Evolutionary conservation across 495 filamentous ascomycete genomes (phyloP).

Genomic region (Lasiosphaeria ovina): DNA sequence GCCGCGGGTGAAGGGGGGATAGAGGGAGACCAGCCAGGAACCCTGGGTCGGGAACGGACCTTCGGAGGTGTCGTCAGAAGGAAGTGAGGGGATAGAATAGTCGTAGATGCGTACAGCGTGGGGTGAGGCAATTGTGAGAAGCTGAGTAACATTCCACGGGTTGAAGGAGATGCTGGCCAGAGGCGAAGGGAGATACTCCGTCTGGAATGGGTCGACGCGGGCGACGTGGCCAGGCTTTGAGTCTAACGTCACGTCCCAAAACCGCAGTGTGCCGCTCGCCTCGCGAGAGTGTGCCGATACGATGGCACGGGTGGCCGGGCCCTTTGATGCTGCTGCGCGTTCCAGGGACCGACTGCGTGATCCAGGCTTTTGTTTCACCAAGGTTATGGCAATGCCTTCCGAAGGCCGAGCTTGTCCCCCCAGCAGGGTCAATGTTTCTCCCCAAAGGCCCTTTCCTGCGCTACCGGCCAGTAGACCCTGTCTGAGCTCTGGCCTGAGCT

Average conservation of each 20-base stretch:
- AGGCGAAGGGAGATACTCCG: conserved; percentile 61
- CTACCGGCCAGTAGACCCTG: conserved; percentile 41
- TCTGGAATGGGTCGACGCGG: conserved; percentile 59
- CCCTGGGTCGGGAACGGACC: conserved; percentile 51
- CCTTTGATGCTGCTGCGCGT: conserved; percentile 20
- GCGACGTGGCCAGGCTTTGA: conserved; percentile 32
- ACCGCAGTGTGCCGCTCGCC: conserved; percentile 54
- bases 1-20: conserved; percentile 60
- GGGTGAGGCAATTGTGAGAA: conserved; percentile 65
- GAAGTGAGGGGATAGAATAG: conserved; percentile 43
- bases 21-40: conserved; percentile 69
- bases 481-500: conserved; percentile 47
- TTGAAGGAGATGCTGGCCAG: conserved; percentile 72
- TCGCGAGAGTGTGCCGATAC: conserved; percentile 62
- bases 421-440: conserved; percentile 58
- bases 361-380: conserved; percentile 45
- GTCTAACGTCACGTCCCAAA: conserved; percentile 48
- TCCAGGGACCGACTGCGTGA: conserved; percentile 39
- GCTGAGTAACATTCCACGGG: conserved; percentile 56
- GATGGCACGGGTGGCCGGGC: conserved; percentile 34
- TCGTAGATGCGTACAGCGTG: conserved; percentile 70
- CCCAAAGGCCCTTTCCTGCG: conserved; percentile 57
- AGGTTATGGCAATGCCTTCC: conserved; percentile 63
- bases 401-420: conserved; percentile 60
- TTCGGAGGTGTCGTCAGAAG: conserved; percentile 44